Evolutionary conservation across 192 early-diverging fungal genomes (phyloP), one percentile per base, ranked within the genome.

Genomic region (Coemansia guatemalensis): DNA sequence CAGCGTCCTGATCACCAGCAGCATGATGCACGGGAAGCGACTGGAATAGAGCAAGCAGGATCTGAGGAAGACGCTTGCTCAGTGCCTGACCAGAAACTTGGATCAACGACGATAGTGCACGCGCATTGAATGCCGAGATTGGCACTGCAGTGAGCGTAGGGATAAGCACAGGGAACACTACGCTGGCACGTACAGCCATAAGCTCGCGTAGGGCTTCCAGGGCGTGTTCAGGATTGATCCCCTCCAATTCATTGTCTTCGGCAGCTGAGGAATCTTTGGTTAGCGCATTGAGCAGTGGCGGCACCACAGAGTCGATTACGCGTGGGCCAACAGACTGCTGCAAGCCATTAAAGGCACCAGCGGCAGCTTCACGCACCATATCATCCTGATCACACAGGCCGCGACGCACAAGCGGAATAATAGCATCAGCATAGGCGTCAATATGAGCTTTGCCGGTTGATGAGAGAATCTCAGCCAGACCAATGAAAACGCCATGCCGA

Each of bases 141-240:
- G 96, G 96, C 25, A 83, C 83, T 18, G 87, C 65, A n/a, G 94
- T 89, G 54, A 99, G 85, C 6, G 93, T 97, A 3, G 97, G 97
- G 58, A 99, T 95, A 53, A 99, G 83, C 29, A 96, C 95, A 8
- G 97, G 97, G 92, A 99, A 97, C 8, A 99, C 97, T 4, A 95
- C 93, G 63, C 92, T 91, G 58, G 92, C 91, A n/a, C 94, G 91
- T 47, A 98, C 93, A 14, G 93, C 87, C 95, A 97, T 98, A 54
- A 99, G 91, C 72, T 97, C 93, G 78, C 97, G 97, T 56, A 99
- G 81, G 33, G 93, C 97, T 71, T 94, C 92, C 73, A 99, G 79
- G 12, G 96, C 97, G 66, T 91, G 88, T 22, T 73, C 74, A 21
- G 76, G 68, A 20, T 68, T 56, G 41, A 75, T 75, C 9, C 73